These are phyloP conservation scores for Aspergillus egyptiacus DNA, from an alignment of 495 filamentous ascomycete species.

Conservation along the genomic window DNA sequence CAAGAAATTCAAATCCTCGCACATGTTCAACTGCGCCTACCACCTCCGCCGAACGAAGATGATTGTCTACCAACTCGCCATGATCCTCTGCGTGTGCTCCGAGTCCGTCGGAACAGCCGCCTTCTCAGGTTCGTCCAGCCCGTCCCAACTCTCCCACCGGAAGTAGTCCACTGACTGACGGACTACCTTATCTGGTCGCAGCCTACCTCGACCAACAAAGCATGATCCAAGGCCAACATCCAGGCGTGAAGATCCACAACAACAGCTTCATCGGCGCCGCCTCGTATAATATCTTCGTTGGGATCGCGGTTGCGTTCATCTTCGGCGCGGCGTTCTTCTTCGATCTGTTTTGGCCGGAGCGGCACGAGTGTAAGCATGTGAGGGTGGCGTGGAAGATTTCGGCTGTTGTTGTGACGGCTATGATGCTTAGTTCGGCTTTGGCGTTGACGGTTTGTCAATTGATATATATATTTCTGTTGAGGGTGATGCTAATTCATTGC, in stretches of 20 bases:
- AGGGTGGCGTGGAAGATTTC: conserved; percentile 44
- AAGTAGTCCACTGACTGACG: background rate
- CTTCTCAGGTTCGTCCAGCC: conserved; percentile 37
- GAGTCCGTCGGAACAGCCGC: conserved; percentile 46
- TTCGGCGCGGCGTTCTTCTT: conserved; percentile 52
- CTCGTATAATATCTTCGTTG: conserved; percentile 49
- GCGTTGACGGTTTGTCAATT: conserved; percentile 30
- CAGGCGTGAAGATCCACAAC: conserved; percentile 33
- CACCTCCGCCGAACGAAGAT: conserved; percentile 48
- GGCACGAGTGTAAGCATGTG: conserved; percentile 37
- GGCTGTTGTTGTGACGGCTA: conserved; percentile 34
- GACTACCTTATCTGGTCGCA: too few relatives aligned
- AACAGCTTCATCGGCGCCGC: conserved; percentile 43
- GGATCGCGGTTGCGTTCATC: conserved; percentile 47
- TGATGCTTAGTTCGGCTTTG: conserved; percentile 38
- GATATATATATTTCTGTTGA: background rate
- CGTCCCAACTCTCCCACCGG: too few relatives aligned
- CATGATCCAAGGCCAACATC: conserved; percentile 27
- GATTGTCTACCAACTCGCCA: conserved; percentile 48
- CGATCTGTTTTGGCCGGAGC: conserved; percentile 49
- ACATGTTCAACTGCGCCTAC: conserved; percentile 46
- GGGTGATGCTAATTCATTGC: background rate
- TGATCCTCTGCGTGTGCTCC: conserved; percentile 48
- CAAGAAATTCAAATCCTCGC: conserved; percentile 43
- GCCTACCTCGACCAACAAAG: conserved; percentile 46